A percentile compares a stretch with the other conserved stretches of the same genome.
phyloP scores from a whole-genome alignment of 805 yeast genomes.

The Kockiozyma suomiensis region DNA sequence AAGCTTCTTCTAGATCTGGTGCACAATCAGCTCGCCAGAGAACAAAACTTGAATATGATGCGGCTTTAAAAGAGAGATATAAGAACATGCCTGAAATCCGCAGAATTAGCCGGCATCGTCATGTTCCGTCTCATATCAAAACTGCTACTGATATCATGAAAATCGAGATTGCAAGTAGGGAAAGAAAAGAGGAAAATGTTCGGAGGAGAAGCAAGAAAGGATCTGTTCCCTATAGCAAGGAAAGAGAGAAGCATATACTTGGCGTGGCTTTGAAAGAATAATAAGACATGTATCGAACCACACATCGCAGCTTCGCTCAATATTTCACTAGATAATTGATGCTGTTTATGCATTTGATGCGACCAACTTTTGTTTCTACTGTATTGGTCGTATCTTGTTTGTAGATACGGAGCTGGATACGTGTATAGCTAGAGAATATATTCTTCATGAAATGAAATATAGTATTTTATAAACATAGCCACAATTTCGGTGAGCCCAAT shows the following conservation, averaged over 20 bases:
- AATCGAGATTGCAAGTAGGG: conserved; percentile 69
- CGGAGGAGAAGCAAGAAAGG: conserved; percentile 70
- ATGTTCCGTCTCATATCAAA: conserved; percentile 83
- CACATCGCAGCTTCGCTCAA: too few relatives aligned
- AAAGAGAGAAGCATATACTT: conserved; percentile 83
- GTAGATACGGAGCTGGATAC: too few relatives aligned
- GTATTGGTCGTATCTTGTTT: too few relatives aligned
- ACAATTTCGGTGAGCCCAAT: not conserved
- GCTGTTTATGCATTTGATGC: too few relatives aligned
- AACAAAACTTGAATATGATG: conserved; percentile 84
- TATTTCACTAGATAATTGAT: too few relatives aligned
- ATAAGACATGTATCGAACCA: too few relatives aligned
- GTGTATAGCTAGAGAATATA: too few relatives aligned
- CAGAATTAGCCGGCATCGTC: conserved; percentile 89
- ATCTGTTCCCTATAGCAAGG: conserved; percentile 52
- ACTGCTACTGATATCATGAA: conserved; percentile 86
- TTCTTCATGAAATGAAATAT: not conserved
- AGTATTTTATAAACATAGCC: not conserved
- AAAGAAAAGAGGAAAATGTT: conserved; percentile 80
- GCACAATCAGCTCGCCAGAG: conserved; percentile 80
- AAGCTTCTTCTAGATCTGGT: conserved; percentile 80
- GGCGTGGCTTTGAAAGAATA: conserved; percentile 61
- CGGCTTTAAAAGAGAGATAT: conserved; percentile 86
- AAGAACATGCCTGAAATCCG: conserved; percentile 95
- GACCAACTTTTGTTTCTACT: too few relatives aligned